phyloP scores from a whole-genome alignment of 1,284 basidiomycete genomes.

The Lentinula novae-zelandiae region DNA sequence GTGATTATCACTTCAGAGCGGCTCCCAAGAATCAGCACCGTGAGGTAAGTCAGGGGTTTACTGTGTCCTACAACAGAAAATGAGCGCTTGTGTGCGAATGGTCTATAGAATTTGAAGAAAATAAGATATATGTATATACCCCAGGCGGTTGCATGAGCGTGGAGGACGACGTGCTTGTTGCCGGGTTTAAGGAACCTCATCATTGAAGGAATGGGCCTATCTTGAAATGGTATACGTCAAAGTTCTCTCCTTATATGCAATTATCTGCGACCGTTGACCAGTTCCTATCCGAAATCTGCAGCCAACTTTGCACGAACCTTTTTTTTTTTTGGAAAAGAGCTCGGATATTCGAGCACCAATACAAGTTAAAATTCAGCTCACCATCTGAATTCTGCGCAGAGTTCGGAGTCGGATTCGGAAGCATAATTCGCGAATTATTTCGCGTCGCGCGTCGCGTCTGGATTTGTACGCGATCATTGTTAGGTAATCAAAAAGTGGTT shows the following conservation, averaged over 20 bases:
- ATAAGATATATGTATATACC: background rate
- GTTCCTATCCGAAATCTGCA: no score
- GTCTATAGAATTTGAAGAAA: background rate
- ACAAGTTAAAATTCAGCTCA: no score
- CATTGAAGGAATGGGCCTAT: no score
- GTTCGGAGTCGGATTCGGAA: no score
- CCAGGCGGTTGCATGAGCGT: background rate
- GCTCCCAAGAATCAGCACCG: background rate
- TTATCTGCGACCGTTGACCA: no score
- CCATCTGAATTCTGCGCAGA: no score
- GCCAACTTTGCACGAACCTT: no score
- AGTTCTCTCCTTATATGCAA: background rate
- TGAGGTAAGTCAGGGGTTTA: background rate
- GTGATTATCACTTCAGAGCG: conserved; percentile 1
- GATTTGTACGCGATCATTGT: no score
- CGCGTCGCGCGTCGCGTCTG: no score
- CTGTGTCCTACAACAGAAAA: background rate
- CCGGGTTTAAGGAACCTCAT: background rate
- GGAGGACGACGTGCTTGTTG: background rate
- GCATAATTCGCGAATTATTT: no score
- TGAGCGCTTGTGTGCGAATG: background rate
- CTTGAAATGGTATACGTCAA: background rate
- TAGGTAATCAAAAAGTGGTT: background rate
- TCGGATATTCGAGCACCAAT: no score
- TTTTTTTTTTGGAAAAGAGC: no score